Base-by-base conservation (phyloP, 305 asterid genomes). In the Fraxinus floribunda region DNA sequence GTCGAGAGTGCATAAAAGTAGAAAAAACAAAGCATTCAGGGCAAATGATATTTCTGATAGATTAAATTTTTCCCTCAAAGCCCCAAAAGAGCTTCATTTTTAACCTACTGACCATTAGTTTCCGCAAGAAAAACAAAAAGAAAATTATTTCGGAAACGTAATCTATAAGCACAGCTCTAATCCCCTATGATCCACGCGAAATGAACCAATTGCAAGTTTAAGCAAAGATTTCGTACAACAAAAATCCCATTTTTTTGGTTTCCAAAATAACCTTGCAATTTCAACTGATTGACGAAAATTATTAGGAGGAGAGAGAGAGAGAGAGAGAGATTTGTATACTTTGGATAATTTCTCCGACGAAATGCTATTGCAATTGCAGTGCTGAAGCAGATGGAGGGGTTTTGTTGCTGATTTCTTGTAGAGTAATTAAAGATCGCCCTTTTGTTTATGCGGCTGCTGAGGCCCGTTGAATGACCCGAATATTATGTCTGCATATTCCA, bases 31-130 rank as follows among this genome's bases (percentile, higher is more conserved):
- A 71, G 16, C 16, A 35, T 24, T 13, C 30, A n/a, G 22, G 22
- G 9, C 4, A 29, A 13, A 3, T 44, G 5, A 75, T 18, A 22
- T 15, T 38, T n/a, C 55, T 49, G 5, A 36, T n/a, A 10, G 55
- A n/a, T 7, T 35, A 73, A 36, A 2, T 7, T 74, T 36, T 18
- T 29, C 52, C 39, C 24, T 20, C 35, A 34, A 79, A 11, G 26
- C 71, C 44, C 29, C 13, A 16, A 73, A 73, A 78, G 32, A 44
- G 81, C 62, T 81, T 38, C 46, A 62, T 73, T 57, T 20, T 57
- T 57, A 5, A 57, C 11, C 68, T 20, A 18, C 68, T 18, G 29
- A 18, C 24, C 11, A 18, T 57, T 20, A 57, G 22, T 57, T 57
- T 57, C 29, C 68, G 3, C 11, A 18, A 57, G 29, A 18, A 18